Evolutionary conservation across 352 stramenopile genomes (phyloP), one percentile per base, ranked within the genome.

Genomic region (Aphanomyces stellatus): DNA sequence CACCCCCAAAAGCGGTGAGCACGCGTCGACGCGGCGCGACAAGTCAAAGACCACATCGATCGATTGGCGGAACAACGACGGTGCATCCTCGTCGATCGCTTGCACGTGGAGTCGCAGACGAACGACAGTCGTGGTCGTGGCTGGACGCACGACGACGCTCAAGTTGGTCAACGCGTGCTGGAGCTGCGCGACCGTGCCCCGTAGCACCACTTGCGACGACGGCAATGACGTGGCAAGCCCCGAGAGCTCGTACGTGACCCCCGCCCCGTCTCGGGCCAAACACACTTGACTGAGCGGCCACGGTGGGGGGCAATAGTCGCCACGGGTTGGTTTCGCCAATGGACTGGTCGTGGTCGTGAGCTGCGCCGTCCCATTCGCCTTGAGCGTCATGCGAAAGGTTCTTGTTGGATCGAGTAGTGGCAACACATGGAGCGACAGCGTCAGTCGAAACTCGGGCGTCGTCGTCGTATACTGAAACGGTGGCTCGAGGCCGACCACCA

Each of bases 111-210:
- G 6, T 34, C 17, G 10, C 10, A 59, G 11, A 19, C 31, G 51
- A 8, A 25, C 22, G 17, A 25, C 4, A 25, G 30, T 19, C 37
- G 11, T 19, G 37, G n/a, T 11, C 11, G 37, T 46, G 37, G 37
- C 37, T n/a, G n/a, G n/a, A n/a, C n/a, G n/a, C n/a, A n/a, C n/a
- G n/a, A n/a, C n/a, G 31, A 59, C 31, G 51, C 51, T 30, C 37
- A 46, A 59, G 51, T 59, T 59, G 51, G 51, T 59, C 51, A 59
- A 30, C 27, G 51, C 51, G 25, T 30, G 51, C 31, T 31, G 51
- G 19, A 59, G 7, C 22, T 59, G 51, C 17, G 13, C 25, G 3
- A 59, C 22, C n/a, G 51, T 34, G 4, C 51, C 51, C 17, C 37
- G 37, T n/a, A 46, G n/a, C n/a, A 22, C 25, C 46, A 53, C 46